phyloP scores from a whole-genome alignment of 345 rosid species.

The Lumnitzera racemosa region DNA sequence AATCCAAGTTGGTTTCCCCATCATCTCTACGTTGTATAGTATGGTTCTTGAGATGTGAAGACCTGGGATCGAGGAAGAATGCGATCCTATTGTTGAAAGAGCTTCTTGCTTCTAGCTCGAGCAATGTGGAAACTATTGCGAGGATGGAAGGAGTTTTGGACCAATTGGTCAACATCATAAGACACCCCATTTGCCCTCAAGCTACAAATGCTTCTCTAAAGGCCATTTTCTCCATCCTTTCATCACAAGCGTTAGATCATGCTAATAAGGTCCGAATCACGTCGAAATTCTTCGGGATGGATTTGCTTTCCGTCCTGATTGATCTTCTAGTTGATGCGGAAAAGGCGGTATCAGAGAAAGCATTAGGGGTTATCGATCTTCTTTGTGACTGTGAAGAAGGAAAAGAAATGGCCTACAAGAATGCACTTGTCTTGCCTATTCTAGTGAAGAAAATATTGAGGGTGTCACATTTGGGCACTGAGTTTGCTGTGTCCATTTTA shows the following conservation, averaged over 20 bases:
- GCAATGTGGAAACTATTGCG: neutral
- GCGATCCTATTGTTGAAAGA: constrained; percentile 18
- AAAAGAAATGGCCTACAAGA: constrained; percentile 13
- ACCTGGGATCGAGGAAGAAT: constrained; percentile 20
- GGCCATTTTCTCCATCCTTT: constrained; percentile 8
- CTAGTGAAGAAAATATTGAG: constrained; percentile 26
- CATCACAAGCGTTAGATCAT: constrained; percentile 2
- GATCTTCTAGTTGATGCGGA: constrained; percentile 27
- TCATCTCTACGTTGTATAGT: constrained; percentile 15
- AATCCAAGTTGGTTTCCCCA: constrained; percentile 14
- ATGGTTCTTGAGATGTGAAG: constrained; percentile 20
- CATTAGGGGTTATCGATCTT: constrained; percentile 21
- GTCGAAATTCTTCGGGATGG: constrained; percentile 14
- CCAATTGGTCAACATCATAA: constrained; percentile 18
- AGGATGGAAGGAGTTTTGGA: constrained; percentile 15
- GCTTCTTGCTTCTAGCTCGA: constrained; percentile 13
- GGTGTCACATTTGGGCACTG: constrained; percentile 15
- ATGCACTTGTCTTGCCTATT: constrained; percentile 22
- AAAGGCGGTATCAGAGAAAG: constrained; percentile 26
- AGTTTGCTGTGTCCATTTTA: constrained; percentile 21
- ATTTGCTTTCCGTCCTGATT: constrained; percentile 15
- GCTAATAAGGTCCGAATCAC: constrained; percentile 5
- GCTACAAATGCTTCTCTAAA: constrained; percentile 24
- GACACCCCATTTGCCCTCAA: constrained; percentile 20
- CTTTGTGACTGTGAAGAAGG: constrained; percentile 21